Evolutionary conservation across 495 filamentous ascomycete genomes (phyloP).

Genomic region (Cairneyella variabilis): DNA sequence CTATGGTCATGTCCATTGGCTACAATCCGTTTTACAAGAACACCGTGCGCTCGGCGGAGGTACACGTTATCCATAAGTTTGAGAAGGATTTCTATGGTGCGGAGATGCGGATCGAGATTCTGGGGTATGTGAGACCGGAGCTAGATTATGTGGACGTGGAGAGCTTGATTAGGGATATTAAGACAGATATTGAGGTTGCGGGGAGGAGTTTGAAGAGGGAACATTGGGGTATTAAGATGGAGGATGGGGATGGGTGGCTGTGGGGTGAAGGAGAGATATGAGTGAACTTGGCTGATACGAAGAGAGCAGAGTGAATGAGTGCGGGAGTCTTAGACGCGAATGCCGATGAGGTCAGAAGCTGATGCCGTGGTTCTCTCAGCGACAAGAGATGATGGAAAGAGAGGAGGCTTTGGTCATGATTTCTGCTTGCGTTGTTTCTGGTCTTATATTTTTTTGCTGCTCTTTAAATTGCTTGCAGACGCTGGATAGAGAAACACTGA

Average conservation of each 20-base stretch:
- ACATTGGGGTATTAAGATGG: conserved; percentile 56
- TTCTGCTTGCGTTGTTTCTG: no score
- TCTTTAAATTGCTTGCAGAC: no score
- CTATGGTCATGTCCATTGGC: conserved; percentile 93
- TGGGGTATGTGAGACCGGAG: conserved; percentile 87
- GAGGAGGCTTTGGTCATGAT: no score
- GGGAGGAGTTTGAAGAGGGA: conserved; percentile 64
- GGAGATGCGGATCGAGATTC: conserved; percentile 69
- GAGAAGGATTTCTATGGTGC: conserved; percentile 77
- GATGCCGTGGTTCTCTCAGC: no score
- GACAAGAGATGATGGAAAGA: no score
- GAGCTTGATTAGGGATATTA: conserved; percentile 81
- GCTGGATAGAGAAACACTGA: no score
- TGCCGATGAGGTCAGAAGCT: no score
- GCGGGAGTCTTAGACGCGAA: neutral
- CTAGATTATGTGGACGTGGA: conserved; percentile 83
- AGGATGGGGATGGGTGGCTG: conserved; percentile 37
- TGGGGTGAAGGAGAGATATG: conserved; percentile 19
- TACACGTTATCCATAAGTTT: conserved; percentile 81
- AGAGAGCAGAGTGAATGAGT: no score
- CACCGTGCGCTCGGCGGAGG: conserved; percentile 75
- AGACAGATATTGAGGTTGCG: conserved; percentile 81
- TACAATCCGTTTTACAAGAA: conserved; percentile 96
- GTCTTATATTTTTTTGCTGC: no score
- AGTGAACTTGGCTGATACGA: no score